A percentile compares a stretch with the other conserved stretches of the same genome.
Evolutionary conservation across 768 basidiomycete genomes (phyloP).

Genomic region (Lanmaoa rubissima): DNA sequence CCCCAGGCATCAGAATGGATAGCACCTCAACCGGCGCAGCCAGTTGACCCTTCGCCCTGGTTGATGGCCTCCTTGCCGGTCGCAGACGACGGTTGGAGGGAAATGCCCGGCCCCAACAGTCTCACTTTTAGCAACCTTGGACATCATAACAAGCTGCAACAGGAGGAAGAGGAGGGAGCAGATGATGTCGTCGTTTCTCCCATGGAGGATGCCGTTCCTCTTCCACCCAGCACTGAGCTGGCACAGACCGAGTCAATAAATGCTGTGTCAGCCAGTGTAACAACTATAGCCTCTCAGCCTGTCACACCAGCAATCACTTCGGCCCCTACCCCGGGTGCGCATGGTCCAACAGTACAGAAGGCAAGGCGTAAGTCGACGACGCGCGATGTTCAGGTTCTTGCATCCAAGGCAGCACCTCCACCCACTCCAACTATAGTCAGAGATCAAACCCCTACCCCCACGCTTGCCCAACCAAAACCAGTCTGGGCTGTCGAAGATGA

Average conservation of each 20-base stretch:
- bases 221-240: slow-evolving; percentile 12
- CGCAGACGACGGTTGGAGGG: slow-evolving; percentile 48
- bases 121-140: slow-evolving; percentile 58
- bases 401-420: slow-evolving; percentile 16
- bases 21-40: slow-evolving; percentile 18
- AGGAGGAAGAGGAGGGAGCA: slow-evolving; percentile 32
- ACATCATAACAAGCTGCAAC: slow-evolving; percentile 56
- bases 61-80: slow-evolving; percentile 44
- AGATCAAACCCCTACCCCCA: slow-evolving; percentile 25
- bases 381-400: slow-evolving; percentile 24
- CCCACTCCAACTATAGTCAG: slow-evolving; percentile 8
- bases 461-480: slow-evolving; percentile 41
- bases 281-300: slow-evolving; percentile 3
- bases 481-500: slow-evolving; percentile 75
- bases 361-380: slow-evolving; percentile 28
- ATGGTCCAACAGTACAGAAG: slow-evolving; percentile 24
- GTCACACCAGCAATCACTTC: slow-evolving; percentile 10
- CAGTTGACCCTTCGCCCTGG: slow-evolving; percentile 55
- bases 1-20: slow-evolving; percentile 39
- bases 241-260: slow-evolving; percentile 17
- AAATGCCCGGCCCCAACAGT: slow-evolving; percentile 43
- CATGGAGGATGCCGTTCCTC: slow-evolving; percentile 14
- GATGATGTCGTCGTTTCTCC: slow-evolving; percentile 18
- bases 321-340: slow-evolving; percentile 12
- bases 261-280: neutral